Evolutionary conservation across 306 rosid genomes (phyloP), one percentile per base, ranked within the genome.

Genomic region (Quercus variabilis): DNA sequence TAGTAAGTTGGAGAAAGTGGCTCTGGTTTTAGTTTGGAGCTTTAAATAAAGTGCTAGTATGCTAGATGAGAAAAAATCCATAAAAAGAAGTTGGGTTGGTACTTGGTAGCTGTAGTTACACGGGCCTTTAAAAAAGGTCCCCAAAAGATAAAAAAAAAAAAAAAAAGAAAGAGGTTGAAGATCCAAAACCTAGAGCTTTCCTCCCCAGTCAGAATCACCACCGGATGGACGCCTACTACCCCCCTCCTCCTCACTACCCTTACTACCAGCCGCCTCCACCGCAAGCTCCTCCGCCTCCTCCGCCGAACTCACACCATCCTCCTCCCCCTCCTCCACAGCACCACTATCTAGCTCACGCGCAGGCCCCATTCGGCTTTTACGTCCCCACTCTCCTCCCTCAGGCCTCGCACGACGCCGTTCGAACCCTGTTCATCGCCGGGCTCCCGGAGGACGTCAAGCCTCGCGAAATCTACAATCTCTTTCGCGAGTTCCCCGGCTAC

Each of bases 401-500:
- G 58, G 68, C 71, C 26, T 75, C 88, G 4, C 19, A 76, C 51
- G 80, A 89, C 77, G 95, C 93, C 82, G 97, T 95, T 78, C 96
- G 98, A 63, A 95, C 99, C 20, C 92, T 95, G 12, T 95, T 95
- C 89, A 65, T 95, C 14, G 99, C 97, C 23, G 99, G 99, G 2
- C 93, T 95, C 30, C 96, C 96, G 1, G 98, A 90, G 56, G 98
- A 93, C 49, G 98, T 95, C 19, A 90, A 88, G 83, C 87, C 97
- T 18, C 96, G 96, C 5, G 99, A 95, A 89, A 89, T 93, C 80
- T 95, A 88, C 85, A 91, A 93, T 76, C 82, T 95, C 2, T 90
- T 95, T 79, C 96, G 96, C 6, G 98, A 95, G 72, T 93, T 95
- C 67, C 94, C 96, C 0, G 99, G 98, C 35, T 95, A 91, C 76